These are phyloP conservation scores for Pseudognaphalium luteoalbum DNA, from an alignment of 129 eudicot genomes.

Conservation along the genomic window DNA sequence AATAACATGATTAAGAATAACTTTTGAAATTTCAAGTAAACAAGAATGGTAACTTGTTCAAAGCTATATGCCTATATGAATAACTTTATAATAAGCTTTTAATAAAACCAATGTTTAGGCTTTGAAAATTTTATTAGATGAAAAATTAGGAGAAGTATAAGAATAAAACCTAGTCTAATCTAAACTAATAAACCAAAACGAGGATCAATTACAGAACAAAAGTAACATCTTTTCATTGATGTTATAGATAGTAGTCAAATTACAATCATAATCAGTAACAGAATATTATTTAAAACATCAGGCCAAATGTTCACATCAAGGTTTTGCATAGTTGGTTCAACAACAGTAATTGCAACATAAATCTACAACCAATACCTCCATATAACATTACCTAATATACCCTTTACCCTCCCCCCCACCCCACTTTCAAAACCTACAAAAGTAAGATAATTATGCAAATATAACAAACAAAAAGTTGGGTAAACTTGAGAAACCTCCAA, in stretches of 20 bases:
- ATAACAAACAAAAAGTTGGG: conserved; percentile 14
- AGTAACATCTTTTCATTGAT: neutral
- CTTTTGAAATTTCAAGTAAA: no score
- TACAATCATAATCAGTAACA: conserved; percentile 8
- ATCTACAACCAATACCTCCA: conserved; percentile 15
- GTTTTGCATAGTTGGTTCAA: conserved; percentile 25
- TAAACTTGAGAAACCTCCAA: conserved; percentile 9
- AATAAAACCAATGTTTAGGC: no score
- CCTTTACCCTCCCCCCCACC: conserved; percentile 12
- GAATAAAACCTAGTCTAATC: no score
- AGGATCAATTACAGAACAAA: neutral
- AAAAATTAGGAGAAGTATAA: no score
- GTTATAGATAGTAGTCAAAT: neutral
- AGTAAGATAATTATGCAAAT: neutral
- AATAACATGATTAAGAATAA: no score
- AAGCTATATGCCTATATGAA: no score
- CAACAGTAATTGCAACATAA: conserved; percentile 15
- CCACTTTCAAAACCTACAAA: conserved; percentile 33
- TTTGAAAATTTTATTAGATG: no score
- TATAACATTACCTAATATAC: conserved; percentile 23
- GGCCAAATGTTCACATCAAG: conserved; percentile 37
- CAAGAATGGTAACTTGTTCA: no score
- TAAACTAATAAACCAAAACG: neutral
- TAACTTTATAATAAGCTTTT: no score
- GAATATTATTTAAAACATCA: conserved; percentile 21